phyloP scores from a whole-genome alignment of 1,284 basidiomycete species.

The Austroboletus niveus region DNA sequence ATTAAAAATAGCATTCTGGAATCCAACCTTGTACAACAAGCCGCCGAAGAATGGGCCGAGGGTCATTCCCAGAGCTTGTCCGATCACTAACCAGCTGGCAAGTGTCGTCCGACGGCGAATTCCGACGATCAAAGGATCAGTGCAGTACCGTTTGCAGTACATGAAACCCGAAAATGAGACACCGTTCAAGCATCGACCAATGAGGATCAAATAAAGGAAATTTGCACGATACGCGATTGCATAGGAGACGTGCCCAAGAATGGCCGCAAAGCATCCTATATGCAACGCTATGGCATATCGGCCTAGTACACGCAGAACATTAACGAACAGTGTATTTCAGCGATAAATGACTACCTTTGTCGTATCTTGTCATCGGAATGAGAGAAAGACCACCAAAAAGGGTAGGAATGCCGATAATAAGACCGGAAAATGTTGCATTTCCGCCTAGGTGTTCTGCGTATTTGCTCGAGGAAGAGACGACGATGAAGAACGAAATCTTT shows the following conservation, averaged over 20 bases:
- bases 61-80: slow-evolving; percentile 63
- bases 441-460: slow-evolving; percentile 66
- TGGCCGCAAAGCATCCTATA: slow-evolving; percentile 41
- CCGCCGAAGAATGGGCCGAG: slow-evolving; percentile 68
- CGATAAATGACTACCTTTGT: slow-evolving; percentile 43
- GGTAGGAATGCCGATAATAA: slow-evolving; percentile 63
- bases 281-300: slow-evolving; percentile 49
- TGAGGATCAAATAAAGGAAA: slow-evolving; percentile 49
- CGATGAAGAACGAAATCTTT: slow-evolving; percentile 69
- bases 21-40: slow-evolving; percentile 57
- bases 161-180: slow-evolving; percentile 46
- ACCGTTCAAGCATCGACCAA: slow-evolving; percentile 46
- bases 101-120: slow-evolving; percentile 61
- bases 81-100: slow-evolving; percentile 61
- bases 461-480: slow-evolving; percentile 62
- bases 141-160: slow-evolving; percentile 62
- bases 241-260: slow-evolving; percentile 45
- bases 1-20: slow-evolving; percentile 49
- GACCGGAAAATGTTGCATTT: slow-evolving; percentile 61
- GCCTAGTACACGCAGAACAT: slow-evolving; percentile 35
- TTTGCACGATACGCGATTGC: slow-evolving; percentile 45
- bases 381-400: slow-evolving; percentile 42
- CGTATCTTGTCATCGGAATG: slow-evolving; percentile 55
- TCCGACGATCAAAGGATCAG: slow-evolving; percentile 65
- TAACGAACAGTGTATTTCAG: not conserved